Base-by-base conservation (phyloP, 768 basidiomycete genomes). In the Multifurca ochricompacta region DNA sequence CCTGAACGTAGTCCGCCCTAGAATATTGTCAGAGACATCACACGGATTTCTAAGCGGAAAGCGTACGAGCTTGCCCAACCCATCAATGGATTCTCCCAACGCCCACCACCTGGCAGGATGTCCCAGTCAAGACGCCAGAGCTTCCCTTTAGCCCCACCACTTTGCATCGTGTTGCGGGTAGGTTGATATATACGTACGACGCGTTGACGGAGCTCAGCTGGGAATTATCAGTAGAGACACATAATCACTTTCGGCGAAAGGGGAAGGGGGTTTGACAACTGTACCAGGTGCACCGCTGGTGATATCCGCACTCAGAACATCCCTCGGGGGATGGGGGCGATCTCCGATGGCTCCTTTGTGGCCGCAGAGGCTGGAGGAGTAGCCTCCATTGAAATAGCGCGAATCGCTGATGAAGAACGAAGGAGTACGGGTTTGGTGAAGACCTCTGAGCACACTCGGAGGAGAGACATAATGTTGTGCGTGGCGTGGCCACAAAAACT, bases 61-160 rank as follows among this genome's bases (percentile, higher is more conserved):
- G 78, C 88, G 71, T 67, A 94, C 88, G 91, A 92, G 73, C 85
- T 89, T 0, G 93, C 94, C 76, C 80, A 99, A 40, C 95, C 95
- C 91, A 98, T 99, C 61, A 99, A 68, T 4, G 91, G 91, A 66
- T 98, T 99, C 77, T 97, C 93, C 95, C 95, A 99, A 48, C 95
- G 79, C 11, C 90, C 92, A 27, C 79, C 83, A 31, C 94, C 91
- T 54, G 80, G 82, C n/a, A 97, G 73, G 53, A 82, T 82, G 64
- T 98, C 95, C 75, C 85, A 98, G 69, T 98, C 95, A 64, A 99
- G 81, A 60, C 91, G 76, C 95, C 95, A 99, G 63, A 87, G 83
- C 61, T 86, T 79, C 10, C 81, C 80, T 70, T 93, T 93, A 48
- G 81, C 83, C 37, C 83, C 77, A 45, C 91, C 95, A 50, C 91